These are phyloP conservation scores for Macrocystidia cucumis DNA, from an alignment of 1,284 basidiomycete species.

Conservation along the genomic window DNA sequence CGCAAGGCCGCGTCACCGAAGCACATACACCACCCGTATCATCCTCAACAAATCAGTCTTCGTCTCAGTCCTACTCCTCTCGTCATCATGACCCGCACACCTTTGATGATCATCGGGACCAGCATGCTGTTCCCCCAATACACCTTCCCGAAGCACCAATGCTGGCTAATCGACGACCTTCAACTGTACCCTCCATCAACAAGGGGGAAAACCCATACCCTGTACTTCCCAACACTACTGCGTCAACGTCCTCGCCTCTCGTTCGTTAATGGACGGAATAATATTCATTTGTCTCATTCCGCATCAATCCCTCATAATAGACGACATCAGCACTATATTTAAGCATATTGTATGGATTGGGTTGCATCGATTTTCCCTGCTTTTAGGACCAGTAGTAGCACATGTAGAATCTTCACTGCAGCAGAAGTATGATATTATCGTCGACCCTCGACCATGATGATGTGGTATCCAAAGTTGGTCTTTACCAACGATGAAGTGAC, in stretches of 20 bases:
- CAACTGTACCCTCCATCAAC: neutral
- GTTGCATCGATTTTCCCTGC: neutral
- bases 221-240: constrained; percentile 7
- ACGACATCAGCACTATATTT: neutral
- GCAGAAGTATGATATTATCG: constrained; percentile 30
- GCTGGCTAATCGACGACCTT: neutral
- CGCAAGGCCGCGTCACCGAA: too few relatives aligned
- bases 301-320: neutral
- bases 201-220: constrained; percentile 13
- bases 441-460: constrained; percentile 83
- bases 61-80: too few relatives aligned
- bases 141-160: neutral
- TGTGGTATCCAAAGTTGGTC: constrained; percentile 79
- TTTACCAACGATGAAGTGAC: constrained; percentile 65
- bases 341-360: neutral
- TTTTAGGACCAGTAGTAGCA: neutral
- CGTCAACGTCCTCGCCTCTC: constrained; percentile 7
- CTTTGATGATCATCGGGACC: too few relatives aligned
- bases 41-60: too few relatives aligned
- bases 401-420: neutral
- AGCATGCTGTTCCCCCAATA: constrained; percentile 8
- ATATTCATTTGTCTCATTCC: too few relatives aligned
- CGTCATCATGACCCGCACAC: too few relatives aligned
- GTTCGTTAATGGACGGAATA: too few relatives aligned
- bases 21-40: too few relatives aligned